Conservation (phyloP, 371 early-diverging fungal species). For the Saksenaea oblongispora region DNA sequence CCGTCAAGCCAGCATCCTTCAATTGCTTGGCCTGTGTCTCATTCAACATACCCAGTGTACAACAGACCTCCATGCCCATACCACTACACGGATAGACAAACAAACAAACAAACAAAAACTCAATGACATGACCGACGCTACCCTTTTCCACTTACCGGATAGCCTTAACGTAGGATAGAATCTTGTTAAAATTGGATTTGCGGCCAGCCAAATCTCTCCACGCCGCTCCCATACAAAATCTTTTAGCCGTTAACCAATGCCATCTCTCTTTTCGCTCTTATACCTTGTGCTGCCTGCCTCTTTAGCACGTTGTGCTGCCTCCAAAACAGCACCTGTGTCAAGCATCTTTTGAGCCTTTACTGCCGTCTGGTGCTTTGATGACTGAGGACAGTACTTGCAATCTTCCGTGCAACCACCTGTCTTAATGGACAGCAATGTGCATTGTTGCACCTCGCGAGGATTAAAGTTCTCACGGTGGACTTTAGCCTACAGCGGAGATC, state of each 20-base stretch:
- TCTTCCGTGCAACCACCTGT: conserved; percentile 91
- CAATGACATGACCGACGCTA: background rate
- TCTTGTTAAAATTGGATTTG: conserved; percentile 84
- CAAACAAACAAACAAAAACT: background rate
- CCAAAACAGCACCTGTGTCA: conserved; percentile 70
- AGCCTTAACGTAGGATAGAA: conserved; percentile 75
- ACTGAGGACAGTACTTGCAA: conserved; percentile 87
- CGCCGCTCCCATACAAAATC: conserved; percentile 86
- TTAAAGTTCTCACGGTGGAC: conserved; percentile 78
- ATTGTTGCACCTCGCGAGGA: conserved; percentile 78
- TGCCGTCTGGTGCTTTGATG: conserved; percentile 72
- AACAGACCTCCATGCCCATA: conserved; percentile 93
- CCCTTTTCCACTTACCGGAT: conserved; percentile 60
- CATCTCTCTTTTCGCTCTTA: conserved; percentile 3
- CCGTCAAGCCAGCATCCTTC: conserved; percentile 86
- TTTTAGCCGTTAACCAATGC: conserved; percentile 11
- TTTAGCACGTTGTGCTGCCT: conserved; percentile 79
- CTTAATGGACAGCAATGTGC: conserved; percentile 83
- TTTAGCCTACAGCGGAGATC: conserved; percentile 55
- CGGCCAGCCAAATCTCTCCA: conserved; percentile 86
- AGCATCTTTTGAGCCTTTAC: conserved; percentile 79
- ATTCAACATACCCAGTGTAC: conserved; percentile 86
- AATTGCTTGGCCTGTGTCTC: conserved; percentile 75
- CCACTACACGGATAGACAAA: conserved; percentile 42
- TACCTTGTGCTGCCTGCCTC: conserved; percentile 77